Evolutionary conservation across 2,329 filamentous ascomycete species (phyloP).

Genomic region (Alternaria sp.): DNA sequence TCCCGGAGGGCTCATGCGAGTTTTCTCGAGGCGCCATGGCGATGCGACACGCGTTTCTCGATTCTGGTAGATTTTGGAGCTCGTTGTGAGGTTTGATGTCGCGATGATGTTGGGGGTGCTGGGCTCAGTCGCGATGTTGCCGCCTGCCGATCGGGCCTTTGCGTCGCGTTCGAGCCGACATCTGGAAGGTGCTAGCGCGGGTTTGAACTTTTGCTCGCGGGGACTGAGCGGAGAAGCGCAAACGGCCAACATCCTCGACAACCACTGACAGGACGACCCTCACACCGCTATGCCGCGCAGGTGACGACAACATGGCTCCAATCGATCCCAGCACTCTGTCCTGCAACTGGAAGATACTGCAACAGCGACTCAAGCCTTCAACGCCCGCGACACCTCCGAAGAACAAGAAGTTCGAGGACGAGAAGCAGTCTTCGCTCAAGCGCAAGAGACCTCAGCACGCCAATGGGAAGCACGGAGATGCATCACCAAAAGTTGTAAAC

Average conservation of each 20-base stretch:
- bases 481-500: slow-evolving; percentile 38
- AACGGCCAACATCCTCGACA: slow-evolving; percentile 20
- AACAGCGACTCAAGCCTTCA: slow-evolving; percentile 60
- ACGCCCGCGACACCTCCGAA: slow-evolving; percentile 36
- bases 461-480: slow-evolving; percentile 26
- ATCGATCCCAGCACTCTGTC: slow-evolving; percentile 53
- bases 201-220: slow-evolving; percentile 30
- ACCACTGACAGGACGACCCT: slow-evolving; percentile 14
- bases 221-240: slow-evolving; percentile 16
- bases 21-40: slow-evolving; percentile 63
- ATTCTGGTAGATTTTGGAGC: slow-evolving; percentile 25
- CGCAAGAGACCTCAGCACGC: slow-evolving; percentile 37
- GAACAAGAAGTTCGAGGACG: slow-evolving; percentile 30
- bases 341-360: slow-evolving; percentile 79
- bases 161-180: slow-evolving; percentile 13
- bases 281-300: slow-evolving; percentile 36
- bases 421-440: slow-evolving; percentile 38
- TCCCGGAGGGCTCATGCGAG: slow-evolving; percentile 60
- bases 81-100: slow-evolving; percentile 39
- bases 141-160: slow-evolving; percentile 19
- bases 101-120: slow-evolving; percentile 33
- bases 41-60: slow-evolving; percentile 9
- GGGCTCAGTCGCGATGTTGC: slow-evolving; percentile 37
- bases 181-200: slow-evolving; percentile 22
- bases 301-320: slow-evolving; percentile 42